phyloP scores from a whole-genome alignment of 352 stramenopile genomes.

The Halophytophthora batemanensis region DNA sequence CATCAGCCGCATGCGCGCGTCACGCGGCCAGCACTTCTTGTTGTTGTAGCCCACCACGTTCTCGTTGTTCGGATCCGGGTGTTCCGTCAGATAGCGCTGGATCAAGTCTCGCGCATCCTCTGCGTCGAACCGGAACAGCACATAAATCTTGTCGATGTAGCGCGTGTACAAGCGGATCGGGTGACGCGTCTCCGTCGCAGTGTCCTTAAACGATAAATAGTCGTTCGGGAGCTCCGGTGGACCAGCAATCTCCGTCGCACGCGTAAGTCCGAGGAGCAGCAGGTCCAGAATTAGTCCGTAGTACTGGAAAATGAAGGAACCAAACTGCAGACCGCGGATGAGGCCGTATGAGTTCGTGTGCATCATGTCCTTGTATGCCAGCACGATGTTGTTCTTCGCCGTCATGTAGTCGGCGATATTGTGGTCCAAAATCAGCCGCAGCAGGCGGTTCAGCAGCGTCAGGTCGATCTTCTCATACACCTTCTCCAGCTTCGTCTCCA shows the following conservation, averaged over 20 bases:
- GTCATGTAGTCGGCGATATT: conserved; percentile 99
- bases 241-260: conserved; percentile 98
- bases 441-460: conserved; percentile 97
- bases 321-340: conserved; percentile 98
- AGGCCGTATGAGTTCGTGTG: conserved; percentile 99
- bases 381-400: conserved; percentile 99
- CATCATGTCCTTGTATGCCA: conserved; percentile 99
- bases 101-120: conserved; percentile 99
- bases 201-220: conserved; percentile 98
- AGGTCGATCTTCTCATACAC: conserved; percentile 99
- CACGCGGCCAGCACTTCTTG: conserved; percentile 99
- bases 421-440: conserved; percentile 99
- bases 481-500: conserved; percentile 99
- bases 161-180: conserved; percentile 99
- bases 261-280: conserved; percentile 96
- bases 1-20: conserved; percentile 99
- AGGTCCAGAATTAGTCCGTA: conserved; percentile 99
- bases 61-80: conserved; percentile 99
- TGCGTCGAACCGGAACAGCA: conserved; percentile 98
- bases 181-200: conserved; percentile 95
- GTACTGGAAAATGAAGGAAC: conserved; percentile 98
- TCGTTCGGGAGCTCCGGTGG: conserved; percentile 97
- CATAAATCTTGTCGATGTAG: conserved; percentile 99
- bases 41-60: conserved; percentile 99
- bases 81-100: conserved; percentile 98